These are phyloP conservation scores for Globisporangium parvum DNA, from an alignment of 352 stramenopile species.

Conservation along the genomic window DNA sequence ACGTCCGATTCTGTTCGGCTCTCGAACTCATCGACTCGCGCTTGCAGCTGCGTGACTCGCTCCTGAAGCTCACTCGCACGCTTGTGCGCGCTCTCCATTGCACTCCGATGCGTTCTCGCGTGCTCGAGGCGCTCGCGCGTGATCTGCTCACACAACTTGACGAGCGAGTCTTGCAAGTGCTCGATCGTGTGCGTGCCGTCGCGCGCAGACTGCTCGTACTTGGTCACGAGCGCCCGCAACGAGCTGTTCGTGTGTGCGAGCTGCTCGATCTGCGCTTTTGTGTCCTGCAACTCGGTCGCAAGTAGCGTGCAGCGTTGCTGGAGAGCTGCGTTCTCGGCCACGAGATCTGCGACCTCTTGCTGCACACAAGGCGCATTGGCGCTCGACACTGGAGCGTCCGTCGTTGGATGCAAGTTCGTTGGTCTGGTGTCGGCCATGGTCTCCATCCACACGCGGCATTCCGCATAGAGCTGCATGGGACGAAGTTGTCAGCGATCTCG, in stretches of 20 bases:
- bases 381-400: too few species aligned
- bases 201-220: slow-evolving; percentile 27
- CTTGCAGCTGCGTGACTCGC: too few species aligned
- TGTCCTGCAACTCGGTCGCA: slow-evolving; percentile 10
- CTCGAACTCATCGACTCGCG: too few species aligned
- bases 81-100: background rate
- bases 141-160: slow-evolving; percentile 25
- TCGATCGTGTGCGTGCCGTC: slow-evolving; percentile 36
- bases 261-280: slow-evolving; percentile 4
- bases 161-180: slow-evolving; percentile 30
- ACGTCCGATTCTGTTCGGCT: too few species aligned
- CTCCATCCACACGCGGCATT: slow-evolving; percentile 8
- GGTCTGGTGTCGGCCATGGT: background rate
- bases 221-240: slow-evolving; percentile 16
- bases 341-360: background rate
- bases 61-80: too few species aligned
- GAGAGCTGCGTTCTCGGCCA: slow-evolving; percentile 5
- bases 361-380: background rate
- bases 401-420: slow-evolving; percentile 1
- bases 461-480: slow-evolving; percentile 4
- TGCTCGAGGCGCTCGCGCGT: slow-evolving; percentile 19
- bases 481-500: background rate
- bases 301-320: slow-evolving; percentile 11
- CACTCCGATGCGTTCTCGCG: slow-evolving; percentile 4
- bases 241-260: background rate